A percentile compares a stretch with the other conserved stretches of the same genome.
Conservation (phyloP, 257 asterid species). For the Rhazya stricta region DNA sequence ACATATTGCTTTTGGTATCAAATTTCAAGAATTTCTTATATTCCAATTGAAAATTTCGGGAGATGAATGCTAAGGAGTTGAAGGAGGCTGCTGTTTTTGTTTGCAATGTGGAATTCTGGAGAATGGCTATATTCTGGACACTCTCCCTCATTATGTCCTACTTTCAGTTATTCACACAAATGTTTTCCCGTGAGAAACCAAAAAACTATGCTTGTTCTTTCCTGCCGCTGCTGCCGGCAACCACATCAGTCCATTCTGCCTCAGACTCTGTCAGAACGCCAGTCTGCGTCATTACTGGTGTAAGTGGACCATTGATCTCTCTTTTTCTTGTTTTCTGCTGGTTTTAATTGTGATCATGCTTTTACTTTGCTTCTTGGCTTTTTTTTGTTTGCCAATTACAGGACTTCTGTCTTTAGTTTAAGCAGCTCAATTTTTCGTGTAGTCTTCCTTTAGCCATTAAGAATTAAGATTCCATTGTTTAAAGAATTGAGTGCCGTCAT, state of each 20-base stretch:
- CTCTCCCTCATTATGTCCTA: conserved; percentile 46
- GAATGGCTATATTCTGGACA: conserved; percentile 75
- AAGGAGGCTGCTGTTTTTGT: conserved; percentile 35
- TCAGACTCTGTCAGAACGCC: conserved; percentile 29
- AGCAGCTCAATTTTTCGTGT: not conserved
- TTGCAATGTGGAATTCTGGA: conserved; percentile 51
- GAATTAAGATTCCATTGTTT: not conserved
- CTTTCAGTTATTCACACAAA: conserved; percentile 35
- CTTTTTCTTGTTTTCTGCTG: not conserved
- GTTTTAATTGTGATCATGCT: not conserved
- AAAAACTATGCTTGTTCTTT: conserved; percentile 27
- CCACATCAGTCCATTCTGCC: conserved; percentile 11
- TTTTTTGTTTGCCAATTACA: not conserved
- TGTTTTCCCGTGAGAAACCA: conserved; percentile 20
- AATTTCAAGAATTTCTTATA: not conserved
- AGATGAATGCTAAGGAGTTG: conserved; percentile 30
- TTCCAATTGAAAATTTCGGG: not conserved
- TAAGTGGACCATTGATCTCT: conserved; percentile 20
- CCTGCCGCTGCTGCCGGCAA: conserved; percentile 4
- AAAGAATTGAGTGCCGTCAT: not conserved
- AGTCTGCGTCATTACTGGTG: conserved; percentile 83
- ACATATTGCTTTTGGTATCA: not conserved
- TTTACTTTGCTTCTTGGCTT: not conserved
- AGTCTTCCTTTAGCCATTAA: not conserved
- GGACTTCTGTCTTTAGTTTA: not conserved